Conservation (phyloP, 2,329 filamentous ascomycete species). For the Claviceps monticola region DNA sequence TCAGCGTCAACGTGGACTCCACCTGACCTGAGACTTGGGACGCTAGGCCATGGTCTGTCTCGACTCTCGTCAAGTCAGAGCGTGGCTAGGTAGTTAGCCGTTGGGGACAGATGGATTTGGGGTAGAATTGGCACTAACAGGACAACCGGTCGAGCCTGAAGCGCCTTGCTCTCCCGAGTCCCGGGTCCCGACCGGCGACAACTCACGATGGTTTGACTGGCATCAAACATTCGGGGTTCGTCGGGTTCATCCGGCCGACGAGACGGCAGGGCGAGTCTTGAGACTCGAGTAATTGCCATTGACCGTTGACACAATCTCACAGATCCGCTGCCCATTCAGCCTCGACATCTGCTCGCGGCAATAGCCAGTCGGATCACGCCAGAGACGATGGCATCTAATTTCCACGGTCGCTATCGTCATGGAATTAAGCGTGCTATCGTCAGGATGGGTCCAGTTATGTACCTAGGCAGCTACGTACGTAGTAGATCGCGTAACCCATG, state of each 20-base stretch:
- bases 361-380: conserved; percentile 2
- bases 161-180: neutral
- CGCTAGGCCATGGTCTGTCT: neutral
- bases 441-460: conserved; percentile 5
- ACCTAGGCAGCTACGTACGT: neutral
- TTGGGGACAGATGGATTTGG: neutral
- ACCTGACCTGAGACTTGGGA: neutral
- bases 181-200: neutral
- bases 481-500: conserved; percentile 3
- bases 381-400: neutral
- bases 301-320: neutral
- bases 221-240: neutral
- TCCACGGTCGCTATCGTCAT: conserved; percentile 4
- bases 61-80: neutral
- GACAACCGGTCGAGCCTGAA: neutral
- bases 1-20: neutral
- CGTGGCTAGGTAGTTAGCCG: neutral
- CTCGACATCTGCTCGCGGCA: conserved; percentile 8
- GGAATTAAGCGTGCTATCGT: conserved; percentile 1
- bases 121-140: neutral
- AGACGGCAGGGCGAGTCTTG: neutral
- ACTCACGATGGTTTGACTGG: neutral
- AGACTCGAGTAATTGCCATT: neutral
- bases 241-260: neutral
- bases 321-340: neutral